These are phyloP conservation scores for Aspergillus thermomutatus DNA, from an alignment of 2,329 filamentous ascomycete genomes.

Conservation along the genomic window DNA sequence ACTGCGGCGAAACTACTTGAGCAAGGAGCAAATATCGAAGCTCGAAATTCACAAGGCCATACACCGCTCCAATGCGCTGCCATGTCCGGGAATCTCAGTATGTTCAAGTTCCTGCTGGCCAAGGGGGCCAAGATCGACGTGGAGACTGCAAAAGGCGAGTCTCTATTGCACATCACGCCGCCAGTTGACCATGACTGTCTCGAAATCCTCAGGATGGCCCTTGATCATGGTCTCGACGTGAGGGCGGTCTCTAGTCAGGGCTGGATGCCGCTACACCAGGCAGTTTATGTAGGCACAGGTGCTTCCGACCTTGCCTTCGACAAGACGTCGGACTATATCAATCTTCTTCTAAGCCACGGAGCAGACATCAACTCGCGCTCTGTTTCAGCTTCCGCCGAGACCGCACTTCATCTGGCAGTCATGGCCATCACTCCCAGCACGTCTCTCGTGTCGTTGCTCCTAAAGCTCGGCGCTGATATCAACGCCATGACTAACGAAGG, in stretches of 20 bases:
- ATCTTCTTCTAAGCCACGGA: conserved; percentile 19
- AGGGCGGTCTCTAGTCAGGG: conserved; percentile 17
- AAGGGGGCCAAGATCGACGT: conserved; percentile 22
- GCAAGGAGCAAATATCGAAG: conserved; percentile 28
- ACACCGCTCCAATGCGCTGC: conserved; percentile 30
- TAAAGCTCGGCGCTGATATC: conserved; percentile 17
- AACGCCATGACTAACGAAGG: conserved; percentile 18
- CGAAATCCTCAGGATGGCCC: conserved; percentile 21
- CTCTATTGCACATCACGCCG: conserved; percentile 28
- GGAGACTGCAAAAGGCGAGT: conserved; percentile 26
- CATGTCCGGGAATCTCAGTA: conserved; percentile 22
- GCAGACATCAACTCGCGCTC: conserved; percentile 22
- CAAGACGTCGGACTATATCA: conserved; percentile 21
- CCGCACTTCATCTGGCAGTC: conserved; percentile 26
- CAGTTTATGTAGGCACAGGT: conserved; percentile 16
- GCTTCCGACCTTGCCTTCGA: conserved; percentile 16
- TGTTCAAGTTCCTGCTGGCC: conserved; percentile 23
- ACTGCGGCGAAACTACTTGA: conserved; percentile 23
- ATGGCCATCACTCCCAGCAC: conserved; percentile 16
- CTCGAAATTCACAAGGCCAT: conserved; percentile 24
- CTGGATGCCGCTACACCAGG: conserved; percentile 26
- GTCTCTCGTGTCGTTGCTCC: conserved; percentile 19
- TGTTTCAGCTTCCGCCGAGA: conserved; percentile 13
- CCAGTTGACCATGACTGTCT: conserved; percentile 21
- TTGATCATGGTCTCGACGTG: conserved; percentile 14